Evolutionary conservation across 1,284 basidiomycete genomes (phyloP), one percentile per base, ranked within the genome.

Genomic region (Apiotrichum gracile): DNA sequence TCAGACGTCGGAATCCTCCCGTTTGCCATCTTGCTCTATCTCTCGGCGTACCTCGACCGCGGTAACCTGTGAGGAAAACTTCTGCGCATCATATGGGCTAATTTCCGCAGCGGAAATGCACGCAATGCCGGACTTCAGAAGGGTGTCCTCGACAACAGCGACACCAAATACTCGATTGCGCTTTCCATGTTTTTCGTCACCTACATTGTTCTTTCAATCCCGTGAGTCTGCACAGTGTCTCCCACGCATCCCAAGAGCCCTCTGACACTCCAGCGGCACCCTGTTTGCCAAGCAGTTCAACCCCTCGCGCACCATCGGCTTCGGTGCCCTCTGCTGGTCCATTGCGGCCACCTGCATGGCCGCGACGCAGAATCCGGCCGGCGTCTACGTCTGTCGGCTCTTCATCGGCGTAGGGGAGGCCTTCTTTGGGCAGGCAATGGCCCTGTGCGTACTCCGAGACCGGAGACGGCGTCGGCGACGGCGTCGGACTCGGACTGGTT

Each of bases 1-100:
- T 4, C 37, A 68, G 76, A 77, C 48, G 9, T 66, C 7, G 58
- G 69, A 27, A 76, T 78, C 52, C 48, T 78, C 8, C 77, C 77
- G 1, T 69, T 77, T 49, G 75, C 77, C 6, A 67, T 73, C 0
- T 55, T 77, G 8, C 65, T 78, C 17, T 78, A 78, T 58, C 63
- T 78, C 24, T 63, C 64, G 5, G 76, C 76, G 6, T 78, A 77
- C 58, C 70, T 78, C 31, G 77, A 77, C 48, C 61, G 76, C 42
- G 73, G 72, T 16, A 70, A 72, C 54, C 39, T 72, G 66, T 66
- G 37, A 60, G 66, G n/a, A n/a, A n/a, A n/a, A n/a, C n/a, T n/a
- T n/a, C n/a, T n/a, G n/a, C n/a, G n/a, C n/a, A n/a, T n/a, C n/a
- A n/a, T n/a, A n/a, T n/a, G n/a, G 22, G 7, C 34, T 58, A 12